phyloP scores from a whole-genome alignment of 345 rosid genomes.

The Lenwebbia sp. region DNA sequence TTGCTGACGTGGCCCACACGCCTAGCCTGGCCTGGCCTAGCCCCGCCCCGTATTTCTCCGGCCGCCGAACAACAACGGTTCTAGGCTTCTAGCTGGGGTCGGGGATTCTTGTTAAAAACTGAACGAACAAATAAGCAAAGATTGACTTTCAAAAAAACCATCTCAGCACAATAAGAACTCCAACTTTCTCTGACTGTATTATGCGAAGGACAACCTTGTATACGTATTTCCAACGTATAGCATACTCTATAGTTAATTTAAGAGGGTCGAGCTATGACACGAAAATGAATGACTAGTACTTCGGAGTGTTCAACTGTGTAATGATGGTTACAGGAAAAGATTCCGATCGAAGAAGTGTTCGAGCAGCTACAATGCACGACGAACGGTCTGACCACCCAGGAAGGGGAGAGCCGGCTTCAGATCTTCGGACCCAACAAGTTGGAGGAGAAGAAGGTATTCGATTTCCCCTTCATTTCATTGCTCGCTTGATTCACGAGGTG shows the following conservation, averaged over 20 bases:
- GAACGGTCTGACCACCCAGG: constrained; percentile 21
- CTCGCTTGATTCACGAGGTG: neutral
- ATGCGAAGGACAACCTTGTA: neutral
- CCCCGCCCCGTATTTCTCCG: neutral
- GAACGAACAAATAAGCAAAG: neutral
- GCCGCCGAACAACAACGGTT: neutral
- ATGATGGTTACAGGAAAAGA: constrained; percentile 18
- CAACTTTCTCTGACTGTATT: neutral
- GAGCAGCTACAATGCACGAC: constrained; percentile 37
- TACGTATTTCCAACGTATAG: neutral
- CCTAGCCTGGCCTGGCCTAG: neutral
- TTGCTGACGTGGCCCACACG: neutral
- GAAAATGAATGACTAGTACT: neutral
- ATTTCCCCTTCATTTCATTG: neutral
- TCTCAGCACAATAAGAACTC: neutral
- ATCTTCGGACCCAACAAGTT: constrained; percentile 44
- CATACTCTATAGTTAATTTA: neutral
- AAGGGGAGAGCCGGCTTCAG: constrained; percentile 28
- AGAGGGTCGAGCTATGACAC: neutral
- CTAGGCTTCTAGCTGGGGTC: neutral
- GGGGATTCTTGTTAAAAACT: neutral
- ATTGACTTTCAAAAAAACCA: neutral
- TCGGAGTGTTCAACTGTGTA: neutral
- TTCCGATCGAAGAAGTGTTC: constrained; percentile 45
- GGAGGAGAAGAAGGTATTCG: constrained; percentile 31